phyloP scores from a whole-genome alignment of 805 yeast genomes.

The baker's yeast (Saccharomyces cerevisiae) region DNA sequence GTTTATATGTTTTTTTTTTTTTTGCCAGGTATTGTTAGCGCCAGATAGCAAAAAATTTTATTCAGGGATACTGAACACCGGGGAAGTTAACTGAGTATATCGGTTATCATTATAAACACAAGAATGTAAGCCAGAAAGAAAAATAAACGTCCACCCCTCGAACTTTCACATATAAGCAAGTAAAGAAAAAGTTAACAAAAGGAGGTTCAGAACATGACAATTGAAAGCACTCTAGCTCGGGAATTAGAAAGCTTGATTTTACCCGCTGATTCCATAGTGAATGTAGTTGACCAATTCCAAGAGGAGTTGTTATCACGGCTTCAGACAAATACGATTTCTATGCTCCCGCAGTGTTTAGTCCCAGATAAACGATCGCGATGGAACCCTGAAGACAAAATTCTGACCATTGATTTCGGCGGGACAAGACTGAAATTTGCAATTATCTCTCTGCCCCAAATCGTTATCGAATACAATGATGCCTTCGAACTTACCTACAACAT shows the following conservation, averaged over 20 bases:
- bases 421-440: constrained; percentile 22
- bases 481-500: constrained; percentile 8
- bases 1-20: not conserved
- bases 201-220: constrained; percentile 1
- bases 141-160: not conserved
- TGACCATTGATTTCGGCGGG: constrained; percentile 28
- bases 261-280: constrained; percentile 9
- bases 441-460: constrained; percentile 8
- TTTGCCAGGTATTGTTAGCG: not conserved
- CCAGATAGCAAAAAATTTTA: not conserved
- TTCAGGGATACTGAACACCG: not conserved
- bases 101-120: not conserved
- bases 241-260: constrained; percentile 5
- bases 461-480: constrained; percentile 8
- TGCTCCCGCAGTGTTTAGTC: constrained; percentile 13
- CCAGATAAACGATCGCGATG: not conserved
- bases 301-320: constrained; percentile 13
- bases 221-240: not conserved
- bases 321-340: constrained; percentile 13
- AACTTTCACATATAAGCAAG: not conserved
- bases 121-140: not conserved
- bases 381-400: constrained; percentile 1
- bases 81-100: not conserved
- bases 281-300: constrained; percentile 8
- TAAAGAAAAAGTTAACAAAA: constrained; percentile 1